Percentiles rank a stretch among this genome's conserved stretches.
Evolutionary conservation across 495 filamentous ascomycete species (phyloP).

Genomic region (Tuber melanosporum): DNA sequence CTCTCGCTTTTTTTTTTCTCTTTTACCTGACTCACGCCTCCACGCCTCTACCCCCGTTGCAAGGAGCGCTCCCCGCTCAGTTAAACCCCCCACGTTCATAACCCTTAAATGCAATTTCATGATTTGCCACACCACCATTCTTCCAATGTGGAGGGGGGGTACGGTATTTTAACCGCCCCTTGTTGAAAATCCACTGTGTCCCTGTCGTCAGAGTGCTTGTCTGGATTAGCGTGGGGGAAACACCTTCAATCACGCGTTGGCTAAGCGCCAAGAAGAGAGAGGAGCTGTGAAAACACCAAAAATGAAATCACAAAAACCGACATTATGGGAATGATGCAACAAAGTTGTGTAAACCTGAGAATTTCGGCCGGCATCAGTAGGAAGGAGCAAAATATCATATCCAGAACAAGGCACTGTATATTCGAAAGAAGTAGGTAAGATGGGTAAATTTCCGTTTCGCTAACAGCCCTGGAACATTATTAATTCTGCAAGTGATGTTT

Average conservation of each 20-base stretch:
- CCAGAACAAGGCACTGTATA: background rate
- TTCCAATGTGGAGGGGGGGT: constrained; percentile 29
- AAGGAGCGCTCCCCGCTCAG: constrained; percentile 20
- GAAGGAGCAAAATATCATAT: background rate
- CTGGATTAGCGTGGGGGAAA: constrained; percentile 31
- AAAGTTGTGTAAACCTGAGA: background rate
- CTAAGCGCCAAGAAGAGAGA: constrained; percentile 13
- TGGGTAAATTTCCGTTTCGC: background rate
- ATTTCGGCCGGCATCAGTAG: background rate
- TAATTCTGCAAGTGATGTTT: background rate
- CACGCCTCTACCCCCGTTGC: constrained; percentile 21
- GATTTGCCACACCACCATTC: constrained; percentile 30
- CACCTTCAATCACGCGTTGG: constrained; percentile 32
- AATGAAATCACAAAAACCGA: constrained; percentile 38
- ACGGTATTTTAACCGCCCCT: constrained; percentile 32
- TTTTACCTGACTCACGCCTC: constrained; percentile 10
- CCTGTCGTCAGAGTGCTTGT: constrained; percentile 27
- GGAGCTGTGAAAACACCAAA: constrained; percentile 30
- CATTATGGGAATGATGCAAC: constrained; percentile 34
- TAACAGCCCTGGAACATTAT: background rate
- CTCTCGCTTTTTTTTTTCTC: constrained; percentile 7
- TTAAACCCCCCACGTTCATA: constrained; percentile 25
- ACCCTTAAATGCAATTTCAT: constrained; percentile 33
- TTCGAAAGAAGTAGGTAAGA: background rate
- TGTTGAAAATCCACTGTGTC: constrained; percentile 35